These are phyloP conservation scores for Trichoderma endophyticum DNA, from an alignment of 2,329 filamentous ascomycete species.

Conservation along the genomic window DNA sequence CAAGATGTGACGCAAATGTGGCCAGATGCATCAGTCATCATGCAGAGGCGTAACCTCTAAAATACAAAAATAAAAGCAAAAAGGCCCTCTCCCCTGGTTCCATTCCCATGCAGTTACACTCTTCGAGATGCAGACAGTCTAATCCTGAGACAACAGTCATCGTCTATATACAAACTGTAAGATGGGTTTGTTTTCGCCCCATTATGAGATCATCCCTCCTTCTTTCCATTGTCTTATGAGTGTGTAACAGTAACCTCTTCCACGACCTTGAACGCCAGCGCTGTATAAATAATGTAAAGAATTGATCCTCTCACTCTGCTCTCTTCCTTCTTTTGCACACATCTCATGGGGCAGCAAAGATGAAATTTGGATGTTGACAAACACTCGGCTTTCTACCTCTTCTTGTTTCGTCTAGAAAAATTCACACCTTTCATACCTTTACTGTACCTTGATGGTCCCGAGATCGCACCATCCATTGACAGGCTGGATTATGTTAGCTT, in stretches of 20 bases:
- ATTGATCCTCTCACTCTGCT: slow-evolving; percentile 1
- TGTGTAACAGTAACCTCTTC: neutral
- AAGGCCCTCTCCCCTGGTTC: neutral
- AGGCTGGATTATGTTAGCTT: slow-evolving; percentile 43
- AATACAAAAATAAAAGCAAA: neutral
- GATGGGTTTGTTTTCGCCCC: slow-evolving; percentile 19
- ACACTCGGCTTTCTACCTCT: neutral
- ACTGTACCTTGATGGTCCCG: slow-evolving; percentile 33
- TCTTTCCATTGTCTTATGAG: neutral
- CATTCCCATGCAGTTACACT: neutral
- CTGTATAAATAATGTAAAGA: slow-evolving; percentile 31
- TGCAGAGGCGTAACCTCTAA: neutral
- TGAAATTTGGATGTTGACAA: neutral
- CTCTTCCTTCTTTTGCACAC: slow-evolving; percentile 6
- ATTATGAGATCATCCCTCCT: neutral
- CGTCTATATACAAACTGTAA: slow-evolving; percentile 7
- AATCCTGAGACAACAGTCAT: neutral
- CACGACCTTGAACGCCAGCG: slow-evolving; percentile 32
- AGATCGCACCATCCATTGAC: slow-evolving; percentile 66
- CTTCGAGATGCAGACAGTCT: neutral
- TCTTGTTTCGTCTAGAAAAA: neutral
- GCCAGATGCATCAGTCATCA: neutral
- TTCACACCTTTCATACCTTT: neutral
- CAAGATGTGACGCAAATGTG: neutral
- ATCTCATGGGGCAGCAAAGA: neutral